A percentile compares a stretch with the other conserved stretches of the same genome.
Evolutionary conservation across 768 basidiomycete species (phyloP).

Genomic region (Russula abietina): DNA sequence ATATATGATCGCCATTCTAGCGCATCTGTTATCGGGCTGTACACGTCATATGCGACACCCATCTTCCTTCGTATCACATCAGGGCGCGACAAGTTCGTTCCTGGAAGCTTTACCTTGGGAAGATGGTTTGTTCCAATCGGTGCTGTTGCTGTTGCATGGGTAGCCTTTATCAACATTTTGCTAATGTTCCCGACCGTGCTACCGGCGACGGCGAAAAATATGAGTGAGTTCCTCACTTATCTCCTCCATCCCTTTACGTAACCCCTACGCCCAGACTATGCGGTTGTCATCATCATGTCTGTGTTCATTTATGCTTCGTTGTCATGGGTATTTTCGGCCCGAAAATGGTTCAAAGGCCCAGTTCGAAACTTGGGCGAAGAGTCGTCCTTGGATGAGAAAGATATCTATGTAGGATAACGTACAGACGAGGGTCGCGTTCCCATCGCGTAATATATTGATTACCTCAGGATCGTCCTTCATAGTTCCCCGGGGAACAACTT

Average conservation of each 20-base stretch:
- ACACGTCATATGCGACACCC: constrained; percentile 59
- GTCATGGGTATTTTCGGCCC: constrained; percentile 63
- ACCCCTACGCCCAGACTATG: constrained; percentile 45
- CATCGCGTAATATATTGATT: not conserved
- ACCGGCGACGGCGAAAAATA: constrained; percentile 7
- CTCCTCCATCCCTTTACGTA: not conserved
- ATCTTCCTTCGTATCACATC: constrained; percentile 69
- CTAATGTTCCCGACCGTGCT: constrained; percentile 40
- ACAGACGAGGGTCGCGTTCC: not conserved
- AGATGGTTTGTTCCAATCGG: constrained; percentile 57
- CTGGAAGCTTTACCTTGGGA: constrained; percentile 58
- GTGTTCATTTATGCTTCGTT: constrained; percentile 60
- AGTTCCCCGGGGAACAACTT: constrained; percentile 32
- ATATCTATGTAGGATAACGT: not conserved
- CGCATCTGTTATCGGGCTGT: constrained; percentile 65
- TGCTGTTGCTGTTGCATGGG: constrained; percentile 58
- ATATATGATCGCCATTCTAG: constrained; percentile 32
- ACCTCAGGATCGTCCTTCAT: constrained; percentile 24
- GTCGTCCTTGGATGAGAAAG: constrained; percentile 11
- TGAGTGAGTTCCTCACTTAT: constrained; percentile 20
- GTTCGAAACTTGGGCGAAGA: constrained; percentile 36
- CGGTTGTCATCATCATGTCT: constrained; percentile 56
- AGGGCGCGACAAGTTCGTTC: constrained; percentile 50
- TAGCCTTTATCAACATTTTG: constrained; percentile 52
- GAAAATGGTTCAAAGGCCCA: constrained; percentile 66